Evolutionary conservation across 2,329 filamentous ascomycete genomes (phyloP), one percentile per base, ranked within the genome.

Genomic region (Cordyceps tenuipes): DNA sequence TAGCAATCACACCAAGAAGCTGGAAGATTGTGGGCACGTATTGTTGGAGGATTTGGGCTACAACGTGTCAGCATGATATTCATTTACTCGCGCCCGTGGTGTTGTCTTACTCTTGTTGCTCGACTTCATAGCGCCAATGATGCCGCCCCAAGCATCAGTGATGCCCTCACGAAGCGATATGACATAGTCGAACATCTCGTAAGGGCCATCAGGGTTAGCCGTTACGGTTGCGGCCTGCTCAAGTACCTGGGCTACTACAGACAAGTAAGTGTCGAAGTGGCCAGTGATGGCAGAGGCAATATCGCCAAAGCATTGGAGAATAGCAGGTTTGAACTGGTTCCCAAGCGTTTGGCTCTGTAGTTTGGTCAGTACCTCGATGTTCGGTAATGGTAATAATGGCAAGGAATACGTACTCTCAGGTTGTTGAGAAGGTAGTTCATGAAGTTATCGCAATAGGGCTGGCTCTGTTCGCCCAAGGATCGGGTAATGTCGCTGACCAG

Each of bases 371-470:
- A 26, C 12, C 5, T 58, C 39, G 3, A 34, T n/a, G 48, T 43
- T 17, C 15, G 26, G 8, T 13, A 23, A 26, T 26, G 59, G 39
- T 46, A 7, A 12, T 13, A 23, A 26, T 26, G 59, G 39, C 46
- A 7, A 5, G 43, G 43, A 78, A 70, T 46, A 80, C 82, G 71
- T 74, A 90, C 88, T 73, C 90, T 85, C 47, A 99, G 79, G 75
- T 96, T 95, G 79, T 91, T 92, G 64, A 99, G 83, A 61, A 99
- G 81, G 72, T 94, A 89, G 81, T 99, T 99, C 94, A 99, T 99
- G 74, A 97, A 97, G 65, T 87, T 84, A 69, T 99, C 94, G 75
- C 94, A 99, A 80, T 88, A 97, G 61, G 93, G 94, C 76, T 96
- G 90, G 69, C 93, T 90, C 73, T 89, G 89, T 71, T 91, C 87